These are phyloP conservation scores for Quercus phellos DNA, from an alignment of 331 rosid species.

Conservation along the genomic window DNA sequence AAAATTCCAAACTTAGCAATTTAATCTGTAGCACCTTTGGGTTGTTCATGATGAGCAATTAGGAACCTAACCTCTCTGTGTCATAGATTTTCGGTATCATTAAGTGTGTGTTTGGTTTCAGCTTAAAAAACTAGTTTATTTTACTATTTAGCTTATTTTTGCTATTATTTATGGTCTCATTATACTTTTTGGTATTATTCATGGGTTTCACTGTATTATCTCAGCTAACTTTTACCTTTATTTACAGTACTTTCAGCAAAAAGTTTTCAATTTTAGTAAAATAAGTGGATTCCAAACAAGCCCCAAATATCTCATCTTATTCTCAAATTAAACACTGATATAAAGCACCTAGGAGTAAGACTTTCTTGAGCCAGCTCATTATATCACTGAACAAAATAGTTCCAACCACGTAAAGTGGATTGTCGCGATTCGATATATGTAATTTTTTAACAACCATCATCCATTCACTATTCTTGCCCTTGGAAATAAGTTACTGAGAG, in stretches of 20 bases:
- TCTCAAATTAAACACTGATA: not conserved
- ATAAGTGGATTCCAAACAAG: too few relatives aligned
- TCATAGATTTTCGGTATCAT: not conserved
- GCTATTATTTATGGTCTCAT: too few relatives aligned
- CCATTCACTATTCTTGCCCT: not conserved
- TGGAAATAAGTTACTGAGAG: not conserved
- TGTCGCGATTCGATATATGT: not conserved
- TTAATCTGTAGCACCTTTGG: not conserved
- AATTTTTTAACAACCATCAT: not conserved
- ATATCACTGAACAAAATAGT: not conserved
- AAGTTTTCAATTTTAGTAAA: too few relatives aligned
- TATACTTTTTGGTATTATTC: too few relatives aligned
- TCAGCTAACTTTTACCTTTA: too few relatives aligned
- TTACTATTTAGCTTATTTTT: too few relatives aligned
- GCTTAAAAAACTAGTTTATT: too few relatives aligned
- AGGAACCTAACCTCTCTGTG: not conserved
- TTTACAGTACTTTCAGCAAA: too few relatives aligned
- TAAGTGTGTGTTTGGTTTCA: too few relatives aligned
- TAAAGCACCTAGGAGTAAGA: constrained; percentile 1
- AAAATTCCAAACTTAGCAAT: not conserved
- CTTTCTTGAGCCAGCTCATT: not conserved
- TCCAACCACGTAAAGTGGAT: not conserved
- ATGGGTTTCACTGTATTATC: rapidly evolving
- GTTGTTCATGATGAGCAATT: not conserved
- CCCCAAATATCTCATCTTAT: not conserved